phyloP scores from a whole-genome alignment of 306 rosid species.

The Trichosanthes truncata region DNA sequence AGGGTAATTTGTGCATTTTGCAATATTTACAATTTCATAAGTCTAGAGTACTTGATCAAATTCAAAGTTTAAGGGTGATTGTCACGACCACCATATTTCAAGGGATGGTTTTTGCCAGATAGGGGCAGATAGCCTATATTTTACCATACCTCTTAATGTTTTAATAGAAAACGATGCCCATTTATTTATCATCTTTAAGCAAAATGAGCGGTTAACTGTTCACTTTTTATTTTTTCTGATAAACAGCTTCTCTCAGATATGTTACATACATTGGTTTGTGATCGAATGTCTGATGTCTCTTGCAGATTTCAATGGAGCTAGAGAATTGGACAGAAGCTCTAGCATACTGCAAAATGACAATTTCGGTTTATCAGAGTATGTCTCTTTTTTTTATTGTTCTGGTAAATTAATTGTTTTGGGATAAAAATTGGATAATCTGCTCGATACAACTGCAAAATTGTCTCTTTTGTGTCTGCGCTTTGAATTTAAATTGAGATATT shows the following conservation, averaged over 20 bases:
- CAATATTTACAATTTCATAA: background rate
- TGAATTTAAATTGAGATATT: background rate
- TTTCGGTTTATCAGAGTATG: conserved; percentile 79
- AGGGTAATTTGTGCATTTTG: background rate
- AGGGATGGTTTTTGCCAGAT: background rate
- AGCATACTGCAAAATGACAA: conserved; percentile 70
- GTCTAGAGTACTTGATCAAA: background rate
- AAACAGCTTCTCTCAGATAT: background rate
- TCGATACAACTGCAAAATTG: background rate
- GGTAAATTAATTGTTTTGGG: too few relatives aligned
- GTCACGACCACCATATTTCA: too few relatives aligned
- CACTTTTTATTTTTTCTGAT: background rate
- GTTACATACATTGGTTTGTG: background rate
- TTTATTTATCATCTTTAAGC: background rate
- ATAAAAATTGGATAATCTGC: too few relatives aligned
- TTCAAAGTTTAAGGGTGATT: background rate
- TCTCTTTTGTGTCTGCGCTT: background rate
- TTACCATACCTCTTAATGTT: background rate
- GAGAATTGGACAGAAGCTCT: conserved; percentile 80
- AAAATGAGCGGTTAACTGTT: background rate
- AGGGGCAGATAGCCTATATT: background rate
- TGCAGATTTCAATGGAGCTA: conserved; percentile 73
- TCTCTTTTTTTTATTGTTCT: conserved; percentile 6
- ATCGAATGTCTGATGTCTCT: conserved; percentile 9
- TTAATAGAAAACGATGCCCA: background rate